Evolutionary conservation across 176 grass and related monocot species (phyloP).

Genomic region (Oryza nivara): DNA sequence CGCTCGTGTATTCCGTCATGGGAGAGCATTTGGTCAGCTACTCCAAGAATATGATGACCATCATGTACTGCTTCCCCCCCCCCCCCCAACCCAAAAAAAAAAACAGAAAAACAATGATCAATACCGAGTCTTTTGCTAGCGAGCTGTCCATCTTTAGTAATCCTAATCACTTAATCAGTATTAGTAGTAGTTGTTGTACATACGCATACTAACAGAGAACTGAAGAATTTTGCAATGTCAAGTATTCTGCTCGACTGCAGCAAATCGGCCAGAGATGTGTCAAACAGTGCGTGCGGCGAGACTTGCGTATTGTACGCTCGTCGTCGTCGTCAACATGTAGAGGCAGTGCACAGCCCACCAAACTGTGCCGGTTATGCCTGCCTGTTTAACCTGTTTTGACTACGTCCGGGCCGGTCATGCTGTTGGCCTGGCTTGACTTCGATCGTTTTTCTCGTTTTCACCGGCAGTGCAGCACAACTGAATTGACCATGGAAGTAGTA

Average conservation of each 20-base stretch:
- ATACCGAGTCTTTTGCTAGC: too few relatives aligned
- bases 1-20: conserved; percentile 10
- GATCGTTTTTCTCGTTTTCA: too few relatives aligned
- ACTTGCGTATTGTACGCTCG: neutral
- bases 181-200: neutral
- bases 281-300: neutral
- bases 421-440: conserved; percentile 5
- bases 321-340: neutral
- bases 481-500: conserved; percentile 23
- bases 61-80: too few relatives aligned
- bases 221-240: neutral
- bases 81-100: neutral
- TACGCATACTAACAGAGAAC: neutral
- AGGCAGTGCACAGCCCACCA: neutral
- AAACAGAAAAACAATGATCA: neutral
- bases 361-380: neutral
- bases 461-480: neutral
- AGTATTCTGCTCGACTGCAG: neutral
- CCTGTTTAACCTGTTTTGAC: neutral
- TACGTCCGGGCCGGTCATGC: neutral
- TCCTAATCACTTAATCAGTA: neutral
- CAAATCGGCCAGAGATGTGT: neutral
- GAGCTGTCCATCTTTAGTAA: too few relatives aligned
- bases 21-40: conserved; percentile 39
- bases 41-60: neutral